Evolutionary conservation across 768 basidiomycete genomes (phyloP), one percentile per base, ranked within the genome.

Genomic region (Amanita exitialis): DNA sequence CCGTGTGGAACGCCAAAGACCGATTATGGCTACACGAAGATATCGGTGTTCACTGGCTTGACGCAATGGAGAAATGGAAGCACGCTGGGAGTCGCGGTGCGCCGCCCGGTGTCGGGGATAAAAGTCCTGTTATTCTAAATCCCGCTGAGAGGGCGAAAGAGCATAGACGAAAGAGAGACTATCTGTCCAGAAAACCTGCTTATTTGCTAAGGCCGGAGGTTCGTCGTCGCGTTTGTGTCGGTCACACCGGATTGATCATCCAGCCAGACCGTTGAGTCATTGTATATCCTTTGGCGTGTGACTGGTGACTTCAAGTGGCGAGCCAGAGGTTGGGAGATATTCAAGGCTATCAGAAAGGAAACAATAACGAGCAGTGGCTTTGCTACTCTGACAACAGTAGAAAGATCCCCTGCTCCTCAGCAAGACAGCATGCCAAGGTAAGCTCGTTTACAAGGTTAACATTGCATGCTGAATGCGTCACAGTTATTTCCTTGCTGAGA

Each of bases 131-230:
- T 9, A 52, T 69, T n/a, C 66, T 67, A 50, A 27, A 15, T 38
- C 8, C 2, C 9, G 3, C 7, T 16, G 50, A 44, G 21, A 44
- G 7, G 20, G 6, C 13, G 37, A 59, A 62, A 0, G 62, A 69
- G 35, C 47, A 54, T 13, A 60, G 66, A 53, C 54, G 43, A 49
- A 62, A 62, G 28, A 70, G 76, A 53, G 87, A 90, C 58, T 90
- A 90, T 61, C 51, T 51, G 10, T 58, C 78, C 3, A 59, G 56
- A 47, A 73, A 69, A 50, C 42, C 62, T 5, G 69, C 56, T 16
- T 87, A 87, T 63, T 64, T 84, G 32, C 61, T 88, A 47, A 65
- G 87, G 23, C 87, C 87, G 1, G 86, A 89, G 77, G 86, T 84
- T 47, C 28, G 52, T 47, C 3, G 27, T 41, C 16, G 16, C 21